Conservation (phyloP, 495 filamentous ascomycete genomes). For the Cudoniella acicularis region DNA sequence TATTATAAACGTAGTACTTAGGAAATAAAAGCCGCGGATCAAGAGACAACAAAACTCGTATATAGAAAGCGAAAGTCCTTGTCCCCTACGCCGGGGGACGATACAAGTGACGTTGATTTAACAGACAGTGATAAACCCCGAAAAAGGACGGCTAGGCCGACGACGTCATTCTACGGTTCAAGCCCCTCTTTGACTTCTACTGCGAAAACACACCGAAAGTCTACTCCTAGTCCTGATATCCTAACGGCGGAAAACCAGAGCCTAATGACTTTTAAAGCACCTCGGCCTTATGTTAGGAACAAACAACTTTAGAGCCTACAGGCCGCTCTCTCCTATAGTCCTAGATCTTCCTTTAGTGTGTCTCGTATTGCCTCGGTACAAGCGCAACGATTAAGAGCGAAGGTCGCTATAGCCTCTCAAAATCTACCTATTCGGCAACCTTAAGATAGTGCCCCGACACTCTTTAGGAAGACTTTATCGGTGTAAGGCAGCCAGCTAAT, state of each 20-base stretch:
- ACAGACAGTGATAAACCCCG: neutral
- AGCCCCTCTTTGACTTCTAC: neutral
- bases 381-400: slow-evolving; percentile 1
- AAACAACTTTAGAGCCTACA: slow-evolving; percentile 4
- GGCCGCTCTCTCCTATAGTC: neutral
- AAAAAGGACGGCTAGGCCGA: neutral
- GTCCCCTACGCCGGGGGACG: no score
- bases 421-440: neutral
- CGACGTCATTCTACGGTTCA: neutral
- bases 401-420: neutral
- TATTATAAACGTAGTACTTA: no score
- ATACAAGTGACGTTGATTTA: no score
- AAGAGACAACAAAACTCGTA: no score
- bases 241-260: neutral
- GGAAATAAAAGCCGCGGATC: no score
- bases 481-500: neutral
- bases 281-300: neutral
- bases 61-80: no score
- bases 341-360: neutral
- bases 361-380: neutral
- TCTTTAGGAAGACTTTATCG: neutral
- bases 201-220: neutral
- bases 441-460: neutral
- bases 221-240: neutral
- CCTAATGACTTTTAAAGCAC: neutral